These are phyloP conservation scores for Hirsutella minnesotensis DNA, from an alignment of 2,329 filamentous ascomycete genomes.

Conservation along the genomic window DNA sequence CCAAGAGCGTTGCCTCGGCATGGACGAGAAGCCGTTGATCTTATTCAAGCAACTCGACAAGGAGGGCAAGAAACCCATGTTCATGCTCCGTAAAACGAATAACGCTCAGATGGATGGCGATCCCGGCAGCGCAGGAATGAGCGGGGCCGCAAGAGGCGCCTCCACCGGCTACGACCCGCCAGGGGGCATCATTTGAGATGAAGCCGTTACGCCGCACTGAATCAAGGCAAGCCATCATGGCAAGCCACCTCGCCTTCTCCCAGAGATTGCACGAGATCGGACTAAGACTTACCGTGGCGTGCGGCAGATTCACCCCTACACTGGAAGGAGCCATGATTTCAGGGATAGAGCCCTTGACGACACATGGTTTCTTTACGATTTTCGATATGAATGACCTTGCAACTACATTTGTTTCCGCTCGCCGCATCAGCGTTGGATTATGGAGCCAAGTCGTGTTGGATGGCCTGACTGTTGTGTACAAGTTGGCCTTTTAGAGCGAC, in stretches of 20 bases:
- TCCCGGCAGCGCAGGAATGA: slow-evolving; percentile 42
- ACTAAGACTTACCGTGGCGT: too few relatives aligned
- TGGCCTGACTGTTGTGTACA: too few relatives aligned
- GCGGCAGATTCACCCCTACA: too few relatives aligned
- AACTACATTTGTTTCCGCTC: too few relatives aligned
- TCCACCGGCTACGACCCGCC: slow-evolving; percentile 43
- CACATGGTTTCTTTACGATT: too few relatives aligned
- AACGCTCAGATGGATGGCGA: slow-evolving; percentile 39
- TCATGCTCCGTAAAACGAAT: slow-evolving; percentile 74
- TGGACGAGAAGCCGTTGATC: slow-evolving; percentile 89
- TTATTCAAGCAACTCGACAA: slow-evolving; percentile 95
- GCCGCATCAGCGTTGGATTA: too few relatives aligned
- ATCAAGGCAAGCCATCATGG: background rate
- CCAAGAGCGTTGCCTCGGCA: slow-evolving; percentile 81
- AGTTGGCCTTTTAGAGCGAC: too few relatives aligned
- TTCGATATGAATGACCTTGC: too few relatives aligned
- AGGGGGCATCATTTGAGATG: slow-evolving; percentile 44
- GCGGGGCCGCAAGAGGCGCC: slow-evolving; percentile 29
- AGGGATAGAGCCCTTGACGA: too few relatives aligned
- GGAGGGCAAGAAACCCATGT: slow-evolving; percentile 98
- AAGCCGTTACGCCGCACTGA: background rate
- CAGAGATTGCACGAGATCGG: background rate
- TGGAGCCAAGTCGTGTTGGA: too few relatives aligned
- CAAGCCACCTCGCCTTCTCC: background rate
- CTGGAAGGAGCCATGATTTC: too few relatives aligned